Evolutionary conservation across 345 rosid species (phyloP).

Genomic region (Trapa incisa): DNA sequence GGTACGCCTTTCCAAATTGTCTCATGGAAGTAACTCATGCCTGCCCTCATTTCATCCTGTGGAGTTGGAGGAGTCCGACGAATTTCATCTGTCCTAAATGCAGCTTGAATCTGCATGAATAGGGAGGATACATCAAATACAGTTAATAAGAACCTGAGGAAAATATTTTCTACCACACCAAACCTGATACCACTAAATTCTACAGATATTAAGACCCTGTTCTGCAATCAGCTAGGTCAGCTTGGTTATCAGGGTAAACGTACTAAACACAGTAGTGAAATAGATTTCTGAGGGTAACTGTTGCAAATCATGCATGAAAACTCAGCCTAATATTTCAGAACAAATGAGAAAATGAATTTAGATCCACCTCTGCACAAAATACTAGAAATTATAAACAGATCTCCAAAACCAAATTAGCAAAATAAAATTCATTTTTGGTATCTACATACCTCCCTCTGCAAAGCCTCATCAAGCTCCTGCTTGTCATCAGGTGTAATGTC

Average conservation of each 20-base stretch:
- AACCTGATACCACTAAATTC: neutral
- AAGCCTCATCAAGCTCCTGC: slow-evolving; percentile 97
- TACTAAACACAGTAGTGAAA: neutral
- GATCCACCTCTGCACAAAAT: neutral
- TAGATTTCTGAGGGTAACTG: neutral
- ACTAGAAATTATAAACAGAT: neutral
- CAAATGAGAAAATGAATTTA: neutral
- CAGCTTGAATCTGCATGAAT: slow-evolving; percentile 79
- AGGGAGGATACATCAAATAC: neutral
- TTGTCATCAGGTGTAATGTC: slow-evolving; percentile 96
- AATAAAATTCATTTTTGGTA: neutral
- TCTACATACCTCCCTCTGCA: slow-evolving; percentile 76
- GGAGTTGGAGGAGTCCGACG: slow-evolving; percentile 96
- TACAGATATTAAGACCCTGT: neutral
- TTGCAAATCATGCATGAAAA: neutral
- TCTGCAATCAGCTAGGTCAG: neutral
- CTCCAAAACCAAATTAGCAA: neutral
- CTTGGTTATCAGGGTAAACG: neutral
- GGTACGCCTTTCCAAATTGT: slow-evolving; percentile 99
- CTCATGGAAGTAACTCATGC: slow-evolving; percentile 98
- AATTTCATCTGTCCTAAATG: slow-evolving; percentile 92
- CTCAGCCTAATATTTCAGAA: neutral
- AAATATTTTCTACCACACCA: neutral
- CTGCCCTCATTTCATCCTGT: slow-evolving; percentile 99
- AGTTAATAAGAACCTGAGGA: neutral